Conservation (phyloP, 1,284 basidiomycete species). For the Ceratobasidium sp. region DNA sequence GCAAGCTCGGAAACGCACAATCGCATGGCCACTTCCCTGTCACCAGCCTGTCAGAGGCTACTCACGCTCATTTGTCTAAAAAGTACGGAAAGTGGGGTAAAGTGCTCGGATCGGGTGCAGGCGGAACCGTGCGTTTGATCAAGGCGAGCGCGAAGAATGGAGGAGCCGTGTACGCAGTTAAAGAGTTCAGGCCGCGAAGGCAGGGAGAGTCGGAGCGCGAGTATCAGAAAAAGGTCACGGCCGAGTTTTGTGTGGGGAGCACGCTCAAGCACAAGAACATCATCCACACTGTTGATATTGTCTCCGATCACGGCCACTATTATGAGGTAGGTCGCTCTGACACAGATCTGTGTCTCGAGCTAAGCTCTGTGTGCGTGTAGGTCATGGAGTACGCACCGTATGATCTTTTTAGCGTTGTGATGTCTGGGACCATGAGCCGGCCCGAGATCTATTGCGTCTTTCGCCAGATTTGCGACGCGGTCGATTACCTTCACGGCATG, state of each 20-base stretch:
- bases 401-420: slow-evolving; percentile 98
- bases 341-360: slow-evolving; percentile 36
- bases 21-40: slow-evolving; percentile 49
- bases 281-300: slow-evolving; percentile 98
- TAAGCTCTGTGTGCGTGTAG: slow-evolving; percentile 57
- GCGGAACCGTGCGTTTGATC: slow-evolving; percentile 96
- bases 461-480: slow-evolving; percentile 97
- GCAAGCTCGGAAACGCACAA: slow-evolving; percentile 42
- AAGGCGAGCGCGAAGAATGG: slow-evolving; percentile 84
- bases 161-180: slow-evolving; percentile 91
- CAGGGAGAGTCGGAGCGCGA: slow-evolving; percentile 92
- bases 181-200: slow-evolving; percentile 94
- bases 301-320: slow-evolving; percentile 96
- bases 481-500: slow-evolving; percentile 97
- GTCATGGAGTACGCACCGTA: slow-evolving; percentile 99
- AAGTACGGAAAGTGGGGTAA: slow-evolving; percentile 99
- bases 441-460: slow-evolving; percentile 99
- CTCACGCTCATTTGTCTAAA: slow-evolving; percentile 92
- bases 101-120: slow-evolving; percentile 94
- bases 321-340: slow-evolving; percentile 78
- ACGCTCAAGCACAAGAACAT: slow-evolving; percentile 96
- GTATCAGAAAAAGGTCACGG: slow-evolving; percentile 99
- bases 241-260: slow-evolving; percentile 97
- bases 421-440: slow-evolving; percentile 98
- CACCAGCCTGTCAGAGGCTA: slow-evolving; percentile 76